Evolutionary conservation across 306 rosid species (phyloP).

Genomic region (Comarum palustre): DNA sequence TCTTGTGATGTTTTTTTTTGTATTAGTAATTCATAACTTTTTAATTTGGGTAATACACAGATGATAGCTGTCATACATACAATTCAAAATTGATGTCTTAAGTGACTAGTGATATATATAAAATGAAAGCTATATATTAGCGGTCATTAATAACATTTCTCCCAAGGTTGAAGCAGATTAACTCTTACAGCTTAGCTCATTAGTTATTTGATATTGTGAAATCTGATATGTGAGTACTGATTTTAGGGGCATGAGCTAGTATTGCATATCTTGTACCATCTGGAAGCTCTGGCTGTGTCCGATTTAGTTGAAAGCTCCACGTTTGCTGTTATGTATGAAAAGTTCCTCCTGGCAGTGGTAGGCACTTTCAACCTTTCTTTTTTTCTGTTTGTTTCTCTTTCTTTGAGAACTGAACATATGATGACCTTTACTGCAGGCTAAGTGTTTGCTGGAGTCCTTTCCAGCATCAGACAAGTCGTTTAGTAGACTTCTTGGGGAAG

Average conservation of each 20-base stretch:
- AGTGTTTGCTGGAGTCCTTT: slow-evolving; percentile 70
- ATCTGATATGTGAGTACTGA: slow-evolving; percentile 27
- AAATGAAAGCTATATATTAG: neutral
- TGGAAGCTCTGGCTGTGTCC: slow-evolving; percentile 53
- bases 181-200: neutral
- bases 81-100: neutral
- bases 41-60: neutral
- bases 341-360: slow-evolving; percentile 86
- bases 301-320: slow-evolving; percentile 58
- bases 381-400: slow-evolving; percentile 17
- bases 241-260: slow-evolving; percentile 95
- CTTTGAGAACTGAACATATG: slow-evolving; percentile 21
- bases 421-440: slow-evolving; percentile 52
- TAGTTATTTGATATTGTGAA: neutral
- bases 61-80: neutral
- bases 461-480: slow-evolving; percentile 94
- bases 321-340: slow-evolving; percentile 64
- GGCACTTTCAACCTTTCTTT: slow-evolving; percentile 31
- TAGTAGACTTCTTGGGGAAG: slow-evolving; percentile 95
- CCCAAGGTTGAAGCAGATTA: neutral
- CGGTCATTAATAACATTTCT: neutral
- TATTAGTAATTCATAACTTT: neutral
- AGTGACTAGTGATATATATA: neutral
- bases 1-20: slow-evolving; percentile 7
- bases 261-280: slow-evolving; percentile 79